Base-by-base conservation (phyloP, 192 early-diverging fungal genomes). In the Haplosporangium gracile region DNA sequence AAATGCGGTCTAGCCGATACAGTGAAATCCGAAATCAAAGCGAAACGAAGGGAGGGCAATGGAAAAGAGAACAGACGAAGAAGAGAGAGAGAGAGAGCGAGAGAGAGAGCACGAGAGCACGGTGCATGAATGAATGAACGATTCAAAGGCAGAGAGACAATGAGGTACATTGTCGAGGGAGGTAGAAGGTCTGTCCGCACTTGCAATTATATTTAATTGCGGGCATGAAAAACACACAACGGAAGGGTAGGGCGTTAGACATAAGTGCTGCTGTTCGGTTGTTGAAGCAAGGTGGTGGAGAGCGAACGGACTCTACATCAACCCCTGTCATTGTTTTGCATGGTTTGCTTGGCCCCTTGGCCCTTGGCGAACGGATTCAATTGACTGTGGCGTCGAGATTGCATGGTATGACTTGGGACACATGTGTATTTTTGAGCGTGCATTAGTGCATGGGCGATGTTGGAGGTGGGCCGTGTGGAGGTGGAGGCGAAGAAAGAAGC, bases 51-150 rank as follows among this genome's bases (percentile, higher is more conserved):
- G 24, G 8, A n/a, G 24, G n/a, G 55, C 5, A 57, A 57, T 57
- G 55, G 49, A 51, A 51, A 51, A 51, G 18, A 18, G 20, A 51
- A 5, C 49, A 51, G 49, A 18, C 49, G 5, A 51, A 26, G 55
- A n/a, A 57, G 10, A 57, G 55, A 57, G 45, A 47, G 15, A 13
- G 45, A n/a, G n/a, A n/a, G n/a, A n/a, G 47, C 47, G 16, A 51
- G 8, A 24, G 16, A 57, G 9, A 57, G 55, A 26, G 49, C 68
- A 26, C 40, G 68, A 78, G 77, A 78, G 77, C 77, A 71, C 68
- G 70, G 77, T 57, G 69, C 77, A 55, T 57, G 55, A 57, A 57
- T 57, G 55, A 57, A 57, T 7, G n/a, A 57, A 57, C 55, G 24
- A 57, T 57, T 26, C 1, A 18, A 57, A 26, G 55, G 26, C 22